phyloP scores from a whole-genome alignment of 1,139 yeast genomes.

The Pichia sp. region DNA sequence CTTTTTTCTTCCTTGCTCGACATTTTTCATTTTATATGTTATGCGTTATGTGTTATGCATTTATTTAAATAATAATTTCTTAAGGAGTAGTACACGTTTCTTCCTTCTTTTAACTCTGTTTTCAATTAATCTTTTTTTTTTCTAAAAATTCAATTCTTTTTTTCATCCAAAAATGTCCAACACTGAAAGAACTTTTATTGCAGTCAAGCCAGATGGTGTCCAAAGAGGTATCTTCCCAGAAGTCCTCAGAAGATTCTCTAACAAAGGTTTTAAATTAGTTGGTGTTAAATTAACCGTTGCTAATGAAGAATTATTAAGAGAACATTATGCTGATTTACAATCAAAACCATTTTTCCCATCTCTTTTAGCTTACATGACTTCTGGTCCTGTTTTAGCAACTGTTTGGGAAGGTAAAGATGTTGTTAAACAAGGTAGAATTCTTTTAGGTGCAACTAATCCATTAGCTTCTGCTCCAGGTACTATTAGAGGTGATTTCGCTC shows the following conservation, averaged over 20 bases:
- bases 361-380: conserved; percentile 89
- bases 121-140: neutral
- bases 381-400: conserved; percentile 98
- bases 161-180: conserved; percentile 16
- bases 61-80: too few relatives aligned
- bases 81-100: too few relatives aligned
- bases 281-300: conserved; percentile 91
- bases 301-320: conserved; percentile 78
- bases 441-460: conserved; percentile 99
- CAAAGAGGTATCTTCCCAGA: conserved; percentile 94
- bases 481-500: conserved; percentile 95
- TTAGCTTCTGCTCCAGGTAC: conserved; percentile 97
- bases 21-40: too few relatives aligned
- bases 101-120: too few relatives aligned
- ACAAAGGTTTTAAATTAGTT: conserved; percentile 95
- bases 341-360: conserved; percentile 97
- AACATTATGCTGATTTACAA: conserved; percentile 94
- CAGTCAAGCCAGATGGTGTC: conserved; percentile 99
- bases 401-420: conserved; percentile 99
- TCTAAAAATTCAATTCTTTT: neutral
- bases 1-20: too few relatives aligned
- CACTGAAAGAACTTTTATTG: conserved; percentile 96
- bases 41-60: too few relatives aligned
- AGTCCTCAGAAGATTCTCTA: conserved; percentile 90
- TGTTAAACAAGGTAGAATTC: conserved; percentile 96